Conservation (phyloP, 2,329 filamentous ascomycete species). For the Tympanopsis confertula region DNA sequence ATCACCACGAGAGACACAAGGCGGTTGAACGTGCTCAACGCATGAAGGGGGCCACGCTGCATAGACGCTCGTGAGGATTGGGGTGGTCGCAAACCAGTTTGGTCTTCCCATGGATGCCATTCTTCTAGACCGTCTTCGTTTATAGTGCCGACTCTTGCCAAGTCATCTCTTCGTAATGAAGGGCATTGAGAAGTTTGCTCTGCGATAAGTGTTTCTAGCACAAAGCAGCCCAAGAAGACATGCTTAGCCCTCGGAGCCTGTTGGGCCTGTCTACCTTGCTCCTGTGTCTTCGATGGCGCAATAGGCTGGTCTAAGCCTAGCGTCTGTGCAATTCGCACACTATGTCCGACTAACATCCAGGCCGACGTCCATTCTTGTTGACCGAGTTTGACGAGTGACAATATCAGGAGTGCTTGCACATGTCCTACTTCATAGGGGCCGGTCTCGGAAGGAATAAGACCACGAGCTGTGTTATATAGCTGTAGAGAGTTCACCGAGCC, state of each 20-base stretch:
- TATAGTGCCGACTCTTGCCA: slow-evolving; percentile 31
- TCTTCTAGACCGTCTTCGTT: slow-evolving; percentile 61
- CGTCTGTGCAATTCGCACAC: slow-evolving; percentile 39
- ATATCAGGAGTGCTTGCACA: slow-evolving; percentile 42
- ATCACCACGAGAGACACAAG: background rate
- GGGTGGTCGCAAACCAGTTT: background rate
- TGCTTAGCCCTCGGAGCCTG: slow-evolving; percentile 18
- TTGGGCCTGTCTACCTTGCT: slow-evolving; percentile 11
- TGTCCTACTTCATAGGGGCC: slow-evolving; percentile 35
- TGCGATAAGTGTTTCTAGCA: slow-evolving; percentile 48
- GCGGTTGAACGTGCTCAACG: slow-evolving; percentile 1
- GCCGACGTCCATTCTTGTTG: slow-evolving; percentile 42
- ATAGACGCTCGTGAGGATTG: background rate
- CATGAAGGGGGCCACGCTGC: slow-evolving; percentile 1
- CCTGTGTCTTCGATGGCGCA: slow-evolving; percentile 7
- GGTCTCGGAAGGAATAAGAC: slow-evolving; percentile 34
- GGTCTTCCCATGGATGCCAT: slow-evolving; percentile 54
- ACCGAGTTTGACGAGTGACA: slow-evolving; percentile 52
- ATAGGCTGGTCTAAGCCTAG: slow-evolving; percentile 23
- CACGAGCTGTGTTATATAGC: slow-evolving; percentile 37
- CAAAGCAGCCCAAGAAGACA: slow-evolving; percentile 43
- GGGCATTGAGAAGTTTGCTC: slow-evolving; percentile 34
- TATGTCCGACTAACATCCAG: slow-evolving; percentile 53
- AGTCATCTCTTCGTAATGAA: slow-evolving; percentile 33
- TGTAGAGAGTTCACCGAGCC: slow-evolving; percentile 16